Base-by-base conservation (phyloP, 2,329 filamentous ascomycete genomes). In the Colletotrichum tropicale region DNA sequence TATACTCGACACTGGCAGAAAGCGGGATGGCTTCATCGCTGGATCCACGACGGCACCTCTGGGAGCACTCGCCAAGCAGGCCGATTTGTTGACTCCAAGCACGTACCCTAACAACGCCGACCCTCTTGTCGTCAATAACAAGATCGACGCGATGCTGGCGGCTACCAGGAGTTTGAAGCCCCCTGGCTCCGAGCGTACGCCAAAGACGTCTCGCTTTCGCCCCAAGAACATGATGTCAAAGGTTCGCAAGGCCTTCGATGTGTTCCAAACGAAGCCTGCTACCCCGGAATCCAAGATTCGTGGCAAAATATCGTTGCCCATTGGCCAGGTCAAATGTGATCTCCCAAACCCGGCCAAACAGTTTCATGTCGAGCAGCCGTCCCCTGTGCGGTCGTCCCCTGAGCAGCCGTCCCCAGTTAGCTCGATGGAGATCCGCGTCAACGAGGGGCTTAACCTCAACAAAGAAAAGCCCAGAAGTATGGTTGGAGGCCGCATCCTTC, bases 71-170 rank as follows among this genome's bases (percentile, higher is more conserved):
- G 15, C 28, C 21, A 68, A 67, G n/a, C 26, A 74, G 56, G 34
- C 43, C 26, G 48, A 34, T 36, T n/a, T 28, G 16, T 38, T 9
- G 21, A 58, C 36, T 18, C 55, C 34, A n/a, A 30, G 28, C 36
- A 28, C 36, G 8, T 18, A 30, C 32, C 30, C 26, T 15, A n/a
- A 36, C 24, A 13, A 30, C n/a, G 52, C 36, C 60, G 52, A 74
- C 24, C 71, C 80, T 16, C 79, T 81, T 5, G 79, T 82, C 30
- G 81, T 86, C 34, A 81, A 81, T 30, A 71, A 81, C n/a, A 86
- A 86, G 72, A 76, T 85, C 13, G 69, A 71, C 6, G 81, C 81
- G 15, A 86, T 86, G 84, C 77, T 86, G 28, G 82, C 84, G 13
- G 83, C 84, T 8, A 84, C 81, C 3, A 74, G 84, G 38, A 79